These are phyloP conservation scores for Jackrogersella multiformis DNA, from an alignment of 495 filamentous ascomycete genomes.

Conservation along the genomic window DNA sequence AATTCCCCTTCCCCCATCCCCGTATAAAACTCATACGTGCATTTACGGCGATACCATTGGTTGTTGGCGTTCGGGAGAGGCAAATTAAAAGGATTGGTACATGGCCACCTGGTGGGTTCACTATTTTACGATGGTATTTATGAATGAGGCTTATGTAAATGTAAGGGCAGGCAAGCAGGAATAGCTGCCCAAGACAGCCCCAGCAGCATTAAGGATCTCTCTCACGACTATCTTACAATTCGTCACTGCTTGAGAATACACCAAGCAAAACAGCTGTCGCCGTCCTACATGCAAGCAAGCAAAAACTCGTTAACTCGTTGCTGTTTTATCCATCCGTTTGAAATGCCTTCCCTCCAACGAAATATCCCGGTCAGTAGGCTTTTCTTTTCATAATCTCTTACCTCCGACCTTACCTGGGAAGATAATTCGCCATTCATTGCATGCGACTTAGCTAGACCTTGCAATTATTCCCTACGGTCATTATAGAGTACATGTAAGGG, in stretches of 20 bases:
- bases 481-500: constrained; percentile 43
- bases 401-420: constrained; percentile 73
- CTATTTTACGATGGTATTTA: constrained; percentile 5
- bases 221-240: constrained; percentile 38
- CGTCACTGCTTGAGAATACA: constrained; percentile 21
- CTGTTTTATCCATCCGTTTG: constrained; percentile 36
- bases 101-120: not conserved
- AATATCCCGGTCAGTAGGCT: constrained; percentile 49
- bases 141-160: not conserved
- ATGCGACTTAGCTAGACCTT: constrained; percentile 29
- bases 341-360: constrained; percentile 10
- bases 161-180: not conserved
- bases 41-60: constrained; percentile 48
- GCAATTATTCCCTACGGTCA: constrained; percentile 36
- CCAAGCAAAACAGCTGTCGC: constrained; percentile 19
- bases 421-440: constrained; percentile 32
- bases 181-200: not conserved
- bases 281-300: constrained; percentile 22
- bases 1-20: not conserved
- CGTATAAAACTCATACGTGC: constrained; percentile 36
- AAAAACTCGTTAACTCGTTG: constrained; percentile 15
- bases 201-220: not conserved
- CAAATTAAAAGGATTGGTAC: constrained; percentile 18
- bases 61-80: constrained; percentile 45
- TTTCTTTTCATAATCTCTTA: constrained; percentile 59